phyloP scores from a whole-genome alignment of 2,329 filamentous ascomycete genomes.

The Xylaria sp. region DNA sequence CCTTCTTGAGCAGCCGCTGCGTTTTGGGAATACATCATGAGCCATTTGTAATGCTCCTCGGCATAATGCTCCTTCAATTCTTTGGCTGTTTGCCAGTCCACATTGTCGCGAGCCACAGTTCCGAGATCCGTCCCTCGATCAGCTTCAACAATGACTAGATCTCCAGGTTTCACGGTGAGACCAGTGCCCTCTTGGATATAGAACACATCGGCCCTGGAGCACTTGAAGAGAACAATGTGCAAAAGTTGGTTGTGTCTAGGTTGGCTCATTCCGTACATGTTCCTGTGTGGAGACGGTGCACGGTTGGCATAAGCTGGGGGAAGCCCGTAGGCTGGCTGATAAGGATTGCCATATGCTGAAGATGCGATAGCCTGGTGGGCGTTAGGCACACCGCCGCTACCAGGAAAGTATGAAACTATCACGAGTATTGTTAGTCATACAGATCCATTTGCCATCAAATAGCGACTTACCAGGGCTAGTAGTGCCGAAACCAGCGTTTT shows the following conservation, averaged over 20 bases:
- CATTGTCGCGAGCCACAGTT: slow-evolving; percentile 85
- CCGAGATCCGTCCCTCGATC: slow-evolving; percentile 95
- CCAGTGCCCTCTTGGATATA: slow-evolving; percentile 97
- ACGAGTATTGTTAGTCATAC: slow-evolving; percentile 33
- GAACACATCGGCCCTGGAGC: slow-evolving; percentile 91
- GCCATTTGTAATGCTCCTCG: slow-evolving; percentile 95
- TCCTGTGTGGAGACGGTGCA: slow-evolving; percentile 63
- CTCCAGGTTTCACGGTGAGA: slow-evolving; percentile 84
- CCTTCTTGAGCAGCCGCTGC: slow-evolving; percentile 65
- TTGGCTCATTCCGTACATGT: slow-evolving; percentile 62
- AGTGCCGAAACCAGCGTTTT: slow-evolving; percentile 42
- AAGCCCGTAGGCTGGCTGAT: slow-evolving; percentile 50
- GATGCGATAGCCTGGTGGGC: slow-evolving; percentile 43
- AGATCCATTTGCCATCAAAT: background rate
- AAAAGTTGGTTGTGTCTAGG: slow-evolving; percentile 70
- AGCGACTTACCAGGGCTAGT: slow-evolving; percentile 45
- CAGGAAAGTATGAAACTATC: slow-evolving; percentile 44
- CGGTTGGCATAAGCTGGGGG: slow-evolving; percentile 51
- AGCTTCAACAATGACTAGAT: slow-evolving; percentile 95
- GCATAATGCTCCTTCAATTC: slow-evolving; percentile 88
- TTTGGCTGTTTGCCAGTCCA: slow-evolving; percentile 85
- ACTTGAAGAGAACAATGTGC: slow-evolving; percentile 96
- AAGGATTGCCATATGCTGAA: slow-evolving; percentile 46
- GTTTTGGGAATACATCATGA: slow-evolving; percentile 96
- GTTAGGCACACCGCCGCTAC: slow-evolving; percentile 34